Conservation (phyloP, 768 basidiomycete genomes). For the Xerocomellus amylosporus region DNA sequence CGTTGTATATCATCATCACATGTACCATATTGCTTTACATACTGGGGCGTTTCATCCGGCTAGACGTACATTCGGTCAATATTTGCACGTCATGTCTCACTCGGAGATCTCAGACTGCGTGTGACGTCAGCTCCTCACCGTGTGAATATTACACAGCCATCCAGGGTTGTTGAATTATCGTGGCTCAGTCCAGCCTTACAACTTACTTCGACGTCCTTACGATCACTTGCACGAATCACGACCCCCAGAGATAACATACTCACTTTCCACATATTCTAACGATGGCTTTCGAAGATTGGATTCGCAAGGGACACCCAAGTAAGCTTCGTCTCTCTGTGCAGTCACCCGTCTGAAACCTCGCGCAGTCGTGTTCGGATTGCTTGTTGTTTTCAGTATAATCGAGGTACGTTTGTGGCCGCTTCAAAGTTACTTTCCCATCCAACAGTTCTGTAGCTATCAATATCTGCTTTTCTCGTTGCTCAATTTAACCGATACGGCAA, state of each 20-base stretch:
- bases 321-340: slow-evolving; percentile 17
- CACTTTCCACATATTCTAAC: slow-evolving; percentile 3
- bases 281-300: slow-evolving; percentile 40
- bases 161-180: slow-evolving; percentile 20
- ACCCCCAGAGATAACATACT: slow-evolving; percentile 19
- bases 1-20: slow-evolving; percentile 9
- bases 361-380: slow-evolving; percentile 52
- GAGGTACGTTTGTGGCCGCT: slow-evolving; percentile 42
- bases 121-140: slow-evolving; percentile 22
- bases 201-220: slow-evolving; percentile 7
- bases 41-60: slow-evolving; percentile 2
- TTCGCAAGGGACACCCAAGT: slow-evolving; percentile 59
- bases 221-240: slow-evolving; percentile 29
- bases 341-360: slow-evolving; percentile 17
- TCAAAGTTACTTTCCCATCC: not conserved
- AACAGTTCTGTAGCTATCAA: slow-evolving; percentile 46
- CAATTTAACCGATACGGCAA: slow-evolving; percentile 58
- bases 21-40: slow-evolving; percentile 21
- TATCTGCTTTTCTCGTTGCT: slow-evolving; percentile 70
- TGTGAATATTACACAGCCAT: slow-evolving; percentile 26
- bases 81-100: not conserved
- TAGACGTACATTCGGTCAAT: not conserved
- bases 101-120: not conserved
- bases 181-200: slow-evolving; percentile 7
- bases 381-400: slow-evolving; percentile 59